These are phyloP conservation scores for Neocatenulostroma microsporum DNA, from an alignment of 2,329 filamentous ascomycete species.

Conservation along the genomic window DNA sequence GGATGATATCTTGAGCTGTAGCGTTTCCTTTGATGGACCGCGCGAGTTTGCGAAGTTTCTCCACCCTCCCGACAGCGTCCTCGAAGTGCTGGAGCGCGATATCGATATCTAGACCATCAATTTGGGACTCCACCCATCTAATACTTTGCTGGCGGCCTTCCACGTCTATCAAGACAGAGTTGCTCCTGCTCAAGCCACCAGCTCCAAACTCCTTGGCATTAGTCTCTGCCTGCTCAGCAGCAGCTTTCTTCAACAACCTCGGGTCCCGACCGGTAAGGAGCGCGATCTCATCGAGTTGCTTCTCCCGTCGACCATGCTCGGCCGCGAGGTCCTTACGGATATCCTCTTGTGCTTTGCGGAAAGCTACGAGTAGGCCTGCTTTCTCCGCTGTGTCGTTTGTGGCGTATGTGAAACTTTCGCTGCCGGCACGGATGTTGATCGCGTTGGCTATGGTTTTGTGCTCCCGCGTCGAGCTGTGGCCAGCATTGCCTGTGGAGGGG, in stretches of 20 bases:
- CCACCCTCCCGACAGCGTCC: slow-evolving; percentile 71
- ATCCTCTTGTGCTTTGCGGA: slow-evolving; percentile 87
- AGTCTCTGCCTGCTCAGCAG: slow-evolving; percentile 39
- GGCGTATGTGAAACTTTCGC: slow-evolving; percentile 89
- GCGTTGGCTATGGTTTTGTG: slow-evolving; percentile 61
- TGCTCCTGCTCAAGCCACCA: slow-evolving; percentile 21
- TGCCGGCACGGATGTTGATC: slow-evolving; percentile 81
- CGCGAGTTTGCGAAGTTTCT: slow-evolving; percentile 73
- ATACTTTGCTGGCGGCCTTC: slow-evolving; percentile 95
- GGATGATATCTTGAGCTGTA: slow-evolving; percentile 86
- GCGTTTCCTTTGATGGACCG: slow-evolving; percentile 75
- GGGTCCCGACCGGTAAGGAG: slow-evolving; percentile 26
- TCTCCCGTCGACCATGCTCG: slow-evolving; percentile 80
- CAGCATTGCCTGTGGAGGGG: slow-evolving; percentile 14
- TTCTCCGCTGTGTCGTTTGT: slow-evolving; percentile 70
- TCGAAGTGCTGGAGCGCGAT: slow-evolving; percentile 88
- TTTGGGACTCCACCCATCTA: slow-evolving; percentile 88
- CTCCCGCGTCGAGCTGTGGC: slow-evolving; percentile 34
- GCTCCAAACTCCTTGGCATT: slow-evolving; percentile 12
- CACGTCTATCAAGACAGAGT: slow-evolving; percentile 74
- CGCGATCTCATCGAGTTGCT: slow-evolving; percentile 35
- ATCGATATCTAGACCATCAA: slow-evolving; percentile 93
- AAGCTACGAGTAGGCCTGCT: slow-evolving; percentile 71
- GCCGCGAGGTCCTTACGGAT: slow-evolving; percentile 76
- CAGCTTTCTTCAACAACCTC: slow-evolving; percentile 53